phyloP scores from a whole-genome alignment of 2,329 filamentous ascomycete genomes.

The Penicillium frequentans region DNA sequence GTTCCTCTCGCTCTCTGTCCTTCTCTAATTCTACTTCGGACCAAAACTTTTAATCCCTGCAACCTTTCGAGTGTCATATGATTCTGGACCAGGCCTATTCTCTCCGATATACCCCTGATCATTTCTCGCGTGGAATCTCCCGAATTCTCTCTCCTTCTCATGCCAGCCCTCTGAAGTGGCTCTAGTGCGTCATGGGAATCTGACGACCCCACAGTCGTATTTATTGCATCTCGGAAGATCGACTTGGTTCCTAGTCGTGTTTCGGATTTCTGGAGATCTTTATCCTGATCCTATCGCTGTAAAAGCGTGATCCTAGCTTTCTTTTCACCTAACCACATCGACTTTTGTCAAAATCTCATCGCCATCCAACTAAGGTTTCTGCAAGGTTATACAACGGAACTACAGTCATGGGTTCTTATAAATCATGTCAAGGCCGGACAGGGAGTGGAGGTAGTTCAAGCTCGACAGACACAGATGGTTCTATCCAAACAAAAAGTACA shows the following conservation, averaged over 20 bases:
- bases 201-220: conserved; percentile 1
- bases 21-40: not conserved
- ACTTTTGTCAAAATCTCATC: not conserved
- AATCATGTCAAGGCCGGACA: conserved; percentile 25
- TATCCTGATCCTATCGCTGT: not conserved
- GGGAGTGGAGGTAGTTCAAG: conserved; percentile 33
- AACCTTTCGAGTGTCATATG: conserved; percentile 9
- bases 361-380: not conserved
- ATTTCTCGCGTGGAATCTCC: conserved; percentile 3
- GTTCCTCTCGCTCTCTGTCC: not conserved
- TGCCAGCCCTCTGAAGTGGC: conserved; percentile 5
- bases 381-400: not conserved
- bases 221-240: not conserved
- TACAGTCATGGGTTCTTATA: conserved; percentile 29
- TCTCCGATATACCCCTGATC: conserved; percentile 7
- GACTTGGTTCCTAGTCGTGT: not conserved
- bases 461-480: conserved; percentile 38
- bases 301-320: not conserved
- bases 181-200: conserved; percentile 17
- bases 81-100: conserved; percentile 7
- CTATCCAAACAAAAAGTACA: conserved; percentile 41
- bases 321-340: not conserved
- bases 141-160: conserved; percentile 1
- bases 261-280: not conserved
- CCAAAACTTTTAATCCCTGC: not conserved